Evolutionary conservation across 495 filamentous ascomycete genomes (phyloP).

Genomic region (Podospora fimiseda): DNA sequence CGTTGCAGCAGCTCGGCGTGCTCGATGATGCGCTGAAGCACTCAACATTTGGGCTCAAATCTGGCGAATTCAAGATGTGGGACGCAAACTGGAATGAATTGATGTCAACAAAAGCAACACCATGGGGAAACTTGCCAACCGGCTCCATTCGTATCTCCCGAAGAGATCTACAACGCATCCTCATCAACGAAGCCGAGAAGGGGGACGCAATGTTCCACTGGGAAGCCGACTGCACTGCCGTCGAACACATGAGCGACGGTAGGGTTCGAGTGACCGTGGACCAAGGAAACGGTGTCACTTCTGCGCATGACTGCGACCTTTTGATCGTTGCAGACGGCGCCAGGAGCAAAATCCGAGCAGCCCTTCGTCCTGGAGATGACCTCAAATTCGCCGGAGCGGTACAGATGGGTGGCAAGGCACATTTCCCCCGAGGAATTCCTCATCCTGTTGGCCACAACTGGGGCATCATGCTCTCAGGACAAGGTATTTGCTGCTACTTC

Average conservation of each 20-base stretch:
- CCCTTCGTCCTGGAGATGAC: slow-evolving; percentile 29
- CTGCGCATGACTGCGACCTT: slow-evolving; percentile 30
- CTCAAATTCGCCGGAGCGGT: slow-evolving; percentile 29
- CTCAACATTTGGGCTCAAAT: slow-evolving; percentile 10
- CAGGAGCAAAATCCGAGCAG: slow-evolving; percentile 31
- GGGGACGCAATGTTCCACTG: slow-evolving; percentile 15
- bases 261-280: slow-evolving; percentile 7
- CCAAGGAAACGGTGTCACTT: slow-evolving; percentile 3
- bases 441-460: slow-evolving; percentile 24
- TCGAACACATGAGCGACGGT: slow-evolving; percentile 12
- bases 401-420: slow-evolving; percentile 23
- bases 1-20: slow-evolving; percentile 20
- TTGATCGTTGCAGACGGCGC: slow-evolving; percentile 35
- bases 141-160: slow-evolving; percentile 20
- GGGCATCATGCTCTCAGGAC: slow-evolving; percentile 26
- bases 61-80: slow-evolving; percentile 25
- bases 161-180: slow-evolving; percentile 17
- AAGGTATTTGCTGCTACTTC: slow-evolving; percentile 30
- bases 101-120: slow-evolving; percentile 14
- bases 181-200: slow-evolving; percentile 17
- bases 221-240: slow-evolving; percentile 18
- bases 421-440: slow-evolving; percentile 21
- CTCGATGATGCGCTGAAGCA: slow-evolving; percentile 13
- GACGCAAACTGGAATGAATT: slow-evolving; percentile 19
- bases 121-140: slow-evolving; percentile 13